Conservation (phyloP, 2,329 filamentous ascomycete genomes). For the Aureobasidium sp. region DNA sequence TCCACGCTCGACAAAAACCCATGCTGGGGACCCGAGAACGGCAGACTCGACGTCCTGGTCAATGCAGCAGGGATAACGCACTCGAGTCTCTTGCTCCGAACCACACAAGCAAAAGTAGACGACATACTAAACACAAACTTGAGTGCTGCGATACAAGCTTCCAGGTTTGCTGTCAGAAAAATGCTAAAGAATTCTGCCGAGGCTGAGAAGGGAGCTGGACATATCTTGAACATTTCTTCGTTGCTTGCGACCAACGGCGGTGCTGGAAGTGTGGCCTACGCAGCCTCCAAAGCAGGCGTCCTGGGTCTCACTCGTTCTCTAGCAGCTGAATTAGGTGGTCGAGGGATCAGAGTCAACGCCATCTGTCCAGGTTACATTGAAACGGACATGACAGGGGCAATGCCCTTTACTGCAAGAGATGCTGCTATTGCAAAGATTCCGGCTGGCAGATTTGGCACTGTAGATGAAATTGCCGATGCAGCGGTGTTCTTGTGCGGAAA, state of each 20-base stretch:
- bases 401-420: constrained; percentile 38
- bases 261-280: constrained; percentile 50
- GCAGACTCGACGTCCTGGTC: constrained; percentile 53
- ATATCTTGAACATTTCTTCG: constrained; percentile 75
- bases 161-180: constrained; percentile 44
- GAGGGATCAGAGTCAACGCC: constrained; percentile 63
- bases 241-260: constrained; percentile 65
- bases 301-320: constrained; percentile 19
- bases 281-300: constrained; percentile 26
- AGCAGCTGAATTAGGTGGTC: constrained; percentile 34
- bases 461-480: constrained; percentile 45
- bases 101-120: constrained; percentile 45
- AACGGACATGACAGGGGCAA: constrained; percentile 33
- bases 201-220: not conserved
- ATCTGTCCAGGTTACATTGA: constrained; percentile 21
- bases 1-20: not conserved
- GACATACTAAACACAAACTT: constrained; percentile 65
- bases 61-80: constrained; percentile 75
- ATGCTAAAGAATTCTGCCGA: constrained; percentile 39
- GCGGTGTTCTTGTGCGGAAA: constrained; percentile 54
- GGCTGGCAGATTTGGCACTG: constrained; percentile 37
- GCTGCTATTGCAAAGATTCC: constrained; percentile 35
- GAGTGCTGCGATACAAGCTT: constrained; percentile 56
- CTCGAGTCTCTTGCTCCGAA: constrained; percentile 54
- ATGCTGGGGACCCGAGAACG: not conserved